Evolutionary conservation across 2,329 filamentous ascomycete genomes (phyloP), one percentile per base, ranked within the genome.

Genomic region (Neocucurbitaria cava): DNA sequence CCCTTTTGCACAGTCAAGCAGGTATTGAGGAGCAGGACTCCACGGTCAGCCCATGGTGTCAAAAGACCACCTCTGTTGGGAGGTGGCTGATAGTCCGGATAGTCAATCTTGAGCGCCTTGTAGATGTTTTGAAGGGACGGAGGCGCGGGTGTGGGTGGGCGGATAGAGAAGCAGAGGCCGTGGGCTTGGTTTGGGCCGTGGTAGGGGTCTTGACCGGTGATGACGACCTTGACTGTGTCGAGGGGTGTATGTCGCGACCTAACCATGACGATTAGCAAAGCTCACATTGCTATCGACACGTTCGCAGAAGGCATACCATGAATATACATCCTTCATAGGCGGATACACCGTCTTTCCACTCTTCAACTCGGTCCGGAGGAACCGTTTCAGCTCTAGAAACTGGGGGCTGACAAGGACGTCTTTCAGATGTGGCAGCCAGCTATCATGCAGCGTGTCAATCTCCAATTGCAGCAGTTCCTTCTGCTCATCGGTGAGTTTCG

Each of bases 231-330:
- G 75, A 98, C 93, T 13, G 83, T 89, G 79, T 89, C 81, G 66
- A 99, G 88, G 7, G 95, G 93, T 0, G 94, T 97, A 75, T 96
- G 90, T 23, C 92, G 90, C 56, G 94, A 97, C 94, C 94, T 97
- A 54, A 26, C 3, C 35, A 38, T 3, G 3, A 5, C n/a, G 31
- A 18, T 61, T 13, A 66, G 56, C 45, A 40, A 43, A 18, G 5
- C 23, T 42, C 21, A 5, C 7, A 4, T 8, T 10, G 20, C 31
- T 13, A 13, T n/a, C n/a, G n/a, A n/a, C 21, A 13, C 20, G 10
- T 26, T 15, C 24, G 20, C 31, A 30, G 18, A 43, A 13, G 40
- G 62, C 83, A 52, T 81, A 96, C 95, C 95, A 99, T 61, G 91
- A 95, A 77, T 99, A 99, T 11, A 99, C 87, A 68, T 99, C 94